phyloP scores from a whole-genome alignment of 495 filamentous ascomycete species.

The Aspergillus asperescens region DNA sequence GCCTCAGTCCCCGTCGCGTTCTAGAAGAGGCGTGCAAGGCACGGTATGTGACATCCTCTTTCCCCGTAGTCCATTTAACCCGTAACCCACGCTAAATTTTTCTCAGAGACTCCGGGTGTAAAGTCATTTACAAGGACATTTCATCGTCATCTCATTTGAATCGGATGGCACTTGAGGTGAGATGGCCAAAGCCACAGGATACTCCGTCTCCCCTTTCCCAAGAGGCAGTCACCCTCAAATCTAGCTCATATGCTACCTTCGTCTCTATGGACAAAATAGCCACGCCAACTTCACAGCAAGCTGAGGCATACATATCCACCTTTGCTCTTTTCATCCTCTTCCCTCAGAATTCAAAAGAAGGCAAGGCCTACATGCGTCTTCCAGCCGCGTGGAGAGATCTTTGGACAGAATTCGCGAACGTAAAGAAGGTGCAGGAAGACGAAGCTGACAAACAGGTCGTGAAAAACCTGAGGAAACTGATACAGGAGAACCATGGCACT shows the following conservation, averaged over 20 bases:
- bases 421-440: constrained; percentile 63
- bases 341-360: constrained; percentile 68
- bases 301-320: constrained; percentile 81
- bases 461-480: constrained; percentile 40
- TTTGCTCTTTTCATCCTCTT: constrained; percentile 76
- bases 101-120: constrained; percentile 59
- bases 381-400: constrained; percentile 78
- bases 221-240: constrained; percentile 37
- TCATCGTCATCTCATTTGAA: constrained; percentile 68
- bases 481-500: constrained; percentile 39
- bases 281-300: constrained; percentile 72
- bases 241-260: constrained; percentile 40
- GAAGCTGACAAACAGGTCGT: constrained; percentile 61
- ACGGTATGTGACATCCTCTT: constrained; percentile 47
- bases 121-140: constrained; percentile 58
- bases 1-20: constrained; percentile 62
- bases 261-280: constrained; percentile 71
- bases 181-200: constrained; percentile 77
- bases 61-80: too few species aligned
- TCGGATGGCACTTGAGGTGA: constrained; percentile 65
- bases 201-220: constrained; percentile 36
- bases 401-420: constrained; percentile 69
- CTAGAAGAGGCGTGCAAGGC: constrained; percentile 85
- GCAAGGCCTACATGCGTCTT: constrained; percentile 74
- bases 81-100: neutral